Evolutionary conservation across 2,329 filamentous ascomycete genomes (phyloP).

Genomic region (Teratosphaeriaceae sp.): DNA sequence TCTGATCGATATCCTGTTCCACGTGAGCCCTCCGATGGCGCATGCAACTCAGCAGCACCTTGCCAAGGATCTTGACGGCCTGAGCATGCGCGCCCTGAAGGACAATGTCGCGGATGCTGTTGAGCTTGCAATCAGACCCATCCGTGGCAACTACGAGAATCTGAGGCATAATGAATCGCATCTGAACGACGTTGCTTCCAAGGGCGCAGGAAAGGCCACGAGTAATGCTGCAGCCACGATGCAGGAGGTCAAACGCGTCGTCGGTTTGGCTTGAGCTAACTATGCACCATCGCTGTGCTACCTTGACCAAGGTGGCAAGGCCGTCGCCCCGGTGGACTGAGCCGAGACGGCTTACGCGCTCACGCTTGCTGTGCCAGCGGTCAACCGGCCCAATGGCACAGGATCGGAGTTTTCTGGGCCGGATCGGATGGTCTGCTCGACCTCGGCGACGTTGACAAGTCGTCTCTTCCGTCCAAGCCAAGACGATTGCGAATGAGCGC

Average conservation of each 20-base stretch:
- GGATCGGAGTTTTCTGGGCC: too few relatives aligned
- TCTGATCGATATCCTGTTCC: conserved; percentile 70
- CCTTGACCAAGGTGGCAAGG: too few relatives aligned
- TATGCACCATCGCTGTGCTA: too few relatives aligned
- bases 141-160: conserved; percentile 52
- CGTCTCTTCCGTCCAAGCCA: too few relatives aligned
- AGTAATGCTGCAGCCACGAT: conserved; percentile 42
- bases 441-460: too few relatives aligned
- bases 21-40: conserved; percentile 38
- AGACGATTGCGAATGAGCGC: too few relatives aligned
- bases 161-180: conserved; percentile 46
- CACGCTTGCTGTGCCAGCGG: too few relatives aligned
- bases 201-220: conserved; percentile 54
- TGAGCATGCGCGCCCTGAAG: conserved; percentile 57
- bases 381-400: too few relatives aligned
- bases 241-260: background rate
- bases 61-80: conserved; percentile 37
- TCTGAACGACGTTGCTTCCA: conserved; percentile 51
- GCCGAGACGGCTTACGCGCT: too few relatives aligned
- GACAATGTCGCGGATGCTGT: conserved; percentile 55
- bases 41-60: conserved; percentile 37
- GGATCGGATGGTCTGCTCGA: too few relatives aligned
- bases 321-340: too few relatives aligned
- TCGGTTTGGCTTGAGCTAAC: background rate
- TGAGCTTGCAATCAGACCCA: conserved; percentile 44